Evolutionary conservation across 768 basidiomycete species (phyloP).

Genomic region (Tricholomella constricta): DNA sequence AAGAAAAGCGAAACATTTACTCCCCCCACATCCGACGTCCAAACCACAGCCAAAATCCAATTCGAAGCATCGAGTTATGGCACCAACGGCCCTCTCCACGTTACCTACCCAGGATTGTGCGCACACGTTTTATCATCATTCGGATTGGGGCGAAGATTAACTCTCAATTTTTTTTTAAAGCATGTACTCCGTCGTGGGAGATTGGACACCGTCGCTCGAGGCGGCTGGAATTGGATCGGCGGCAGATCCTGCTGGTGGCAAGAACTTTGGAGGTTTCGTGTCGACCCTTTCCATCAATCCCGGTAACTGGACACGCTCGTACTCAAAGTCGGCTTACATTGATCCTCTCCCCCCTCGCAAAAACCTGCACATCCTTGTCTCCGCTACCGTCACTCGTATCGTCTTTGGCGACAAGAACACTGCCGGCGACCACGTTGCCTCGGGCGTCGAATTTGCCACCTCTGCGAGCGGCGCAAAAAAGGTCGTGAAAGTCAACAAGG

Average conservation of each 20-base stretch:
- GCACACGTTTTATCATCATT: slow-evolving; percentile 23
- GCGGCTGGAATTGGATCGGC: slow-evolving; percentile 42
- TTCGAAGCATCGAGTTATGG: slow-evolving; percentile 47
- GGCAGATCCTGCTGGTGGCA: slow-evolving; percentile 47
- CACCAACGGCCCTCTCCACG: slow-evolving; percentile 42
- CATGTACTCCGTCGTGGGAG: slow-evolving; percentile 49
- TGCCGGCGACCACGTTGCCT: slow-evolving; percentile 46
- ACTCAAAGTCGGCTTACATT: slow-evolving; percentile 58
- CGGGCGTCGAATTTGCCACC: slow-evolving; percentile 50
- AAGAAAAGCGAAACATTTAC: slow-evolving; percentile 55
- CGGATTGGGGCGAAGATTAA: slow-evolving; percentile 29
- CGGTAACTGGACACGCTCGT: slow-evolving; percentile 60
- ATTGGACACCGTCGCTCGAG: slow-evolving; percentile 58
- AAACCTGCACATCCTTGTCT: slow-evolving; percentile 65
- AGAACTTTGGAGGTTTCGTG: slow-evolving; percentile 53
- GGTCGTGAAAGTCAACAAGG: slow-evolving; percentile 34
- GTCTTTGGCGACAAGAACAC: slow-evolving; percentile 34
- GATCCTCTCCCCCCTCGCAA: slow-evolving; percentile 61
- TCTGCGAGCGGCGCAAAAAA: slow-evolving; percentile 12
- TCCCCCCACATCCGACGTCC: slow-evolving; percentile 41
- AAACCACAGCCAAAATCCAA: slow-evolving; percentile 39
- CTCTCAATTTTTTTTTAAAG: slow-evolving; percentile 25
- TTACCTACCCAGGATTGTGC: slow-evolving; percentile 25
- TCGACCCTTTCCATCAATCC: slow-evolving; percentile 64
- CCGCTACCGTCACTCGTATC: slow-evolving; percentile 59